Evolutionary conservation across 2,329 filamentous ascomycete species (phyloP), one percentile per base, ranked within the genome.

Genomic region (Talaromyces sp.): DNA sequence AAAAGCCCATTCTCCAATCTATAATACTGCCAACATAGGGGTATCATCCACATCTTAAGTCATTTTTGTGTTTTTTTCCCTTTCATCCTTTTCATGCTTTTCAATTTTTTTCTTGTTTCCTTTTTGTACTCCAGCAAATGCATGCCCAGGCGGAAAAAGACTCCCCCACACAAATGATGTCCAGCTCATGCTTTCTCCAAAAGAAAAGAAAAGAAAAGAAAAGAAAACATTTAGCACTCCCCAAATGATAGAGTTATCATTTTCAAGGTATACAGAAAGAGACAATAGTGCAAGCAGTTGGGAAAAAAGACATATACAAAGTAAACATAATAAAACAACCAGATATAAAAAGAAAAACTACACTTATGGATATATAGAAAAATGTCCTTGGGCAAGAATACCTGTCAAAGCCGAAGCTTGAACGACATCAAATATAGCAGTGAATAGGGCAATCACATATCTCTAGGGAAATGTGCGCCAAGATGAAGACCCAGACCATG

Each of bases 401-500:
- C 30, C 59, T 16, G 42, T 16, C 16, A 34, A 5, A 62, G 31
- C 50, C 47, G 31, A 57, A 34, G 27, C 42, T 7, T 33, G 53
- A n/a, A 55, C 14, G 18, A 33, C 34, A 14, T 2, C 23, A 23
- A 23, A 23, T 16, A 16, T 3, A 36, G 33, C 5, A 12, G 6
- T 23, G n/a, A 23, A 16, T 16, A 28, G 10, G 28, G 14, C 34
- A 36, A 56, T 56, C 34, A 56, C 31, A 36, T 36, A 56, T 56
- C 18, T 40, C 30, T n/a, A 34, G 40, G 12, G n/a, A 33, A 59
- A 18, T 34, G 52, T 63, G 54, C 12, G 30, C 40, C 57, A 34
- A 66, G 65, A 5, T 66, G 62, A 31, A 69, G 61, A 42, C 65
- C 70, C 28, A 72, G 50, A 1, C 67, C 68, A 58, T 64, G 61